Base-by-base conservation (phyloP, 192 early-diverging fungal genomes). In the Geranomyces michiganensis region DNA sequence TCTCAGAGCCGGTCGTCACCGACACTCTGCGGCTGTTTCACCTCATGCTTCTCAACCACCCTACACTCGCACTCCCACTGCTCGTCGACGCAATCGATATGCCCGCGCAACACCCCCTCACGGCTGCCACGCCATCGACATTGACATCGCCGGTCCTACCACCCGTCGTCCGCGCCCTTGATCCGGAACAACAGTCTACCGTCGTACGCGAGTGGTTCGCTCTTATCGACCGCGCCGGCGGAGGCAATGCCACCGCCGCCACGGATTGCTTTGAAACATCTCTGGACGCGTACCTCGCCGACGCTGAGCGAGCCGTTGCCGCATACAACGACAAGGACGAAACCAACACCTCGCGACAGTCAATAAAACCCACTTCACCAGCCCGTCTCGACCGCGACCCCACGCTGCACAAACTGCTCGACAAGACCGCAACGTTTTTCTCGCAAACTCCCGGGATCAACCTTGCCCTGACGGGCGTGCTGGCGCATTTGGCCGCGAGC, bases 381-480 rank as follows among this genome's bases (percentile, higher is more conserved):
- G 45, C 46, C 10, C 66, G 62, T 36, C 63, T 82, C 33, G 43
- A n/a, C 56, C 62, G 72, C 14, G 82, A 82, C 36, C 29, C 72
- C 26, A 80, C 78, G 41, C 60, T 84, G 59, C 65, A 65, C 41
- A 84, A 82, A 68, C 46, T 86, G 22, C 45, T 86, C 41, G 55
- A 51, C 15, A 84, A 82, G 53, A 47, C 84, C 17, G n/a, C 65
- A 17, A 71, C 63, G 59, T 94, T 96, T 69, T 96, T 95, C 80
- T 85, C 87, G 0, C 94, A 98, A 67, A 90, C 92, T 24, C 90
- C 89, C 27, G 90, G 91, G 31, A 87, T 96, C 67, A 98, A 98
- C 73, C 73, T 98, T 75, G 93, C 94, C 0, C 78, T 98, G 27
- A 98, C 96, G 0, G 94, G 93, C 27, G 91, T 96, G 27, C 76